Evolutionary conservation across 345 rosid species (phyloP).

Genomic region (Salix dunnii): DNA sequence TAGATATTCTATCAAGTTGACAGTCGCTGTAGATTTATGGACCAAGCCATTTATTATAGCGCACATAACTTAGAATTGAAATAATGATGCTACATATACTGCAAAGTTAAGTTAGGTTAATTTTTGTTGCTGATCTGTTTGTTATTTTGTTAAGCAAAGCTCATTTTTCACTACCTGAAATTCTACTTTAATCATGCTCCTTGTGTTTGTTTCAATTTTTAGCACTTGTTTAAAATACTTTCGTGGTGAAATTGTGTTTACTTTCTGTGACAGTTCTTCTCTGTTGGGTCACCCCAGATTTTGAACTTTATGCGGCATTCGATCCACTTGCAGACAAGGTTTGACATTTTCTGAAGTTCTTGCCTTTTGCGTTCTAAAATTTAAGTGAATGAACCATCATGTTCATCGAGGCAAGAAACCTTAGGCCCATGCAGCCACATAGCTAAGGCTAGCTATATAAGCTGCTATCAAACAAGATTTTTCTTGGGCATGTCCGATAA

Average conservation of each 20-base stretch:
- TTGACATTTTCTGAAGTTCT: slow-evolving; percentile 7
- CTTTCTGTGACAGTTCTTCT: slow-evolving; percentile 60
- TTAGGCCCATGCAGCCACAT: background rate
- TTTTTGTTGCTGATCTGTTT: background rate
- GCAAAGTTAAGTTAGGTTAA: background rate
- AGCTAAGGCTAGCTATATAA: background rate
- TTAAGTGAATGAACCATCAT: background rate
- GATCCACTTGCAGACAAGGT: slow-evolving; percentile 99
- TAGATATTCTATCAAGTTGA: background rate
- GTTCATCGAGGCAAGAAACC: background rate
- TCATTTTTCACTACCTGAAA: background rate
- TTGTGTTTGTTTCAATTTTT: background rate
- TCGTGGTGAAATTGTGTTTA: slow-evolving; percentile 1
- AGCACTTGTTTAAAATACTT: background rate
- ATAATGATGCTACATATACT: background rate
- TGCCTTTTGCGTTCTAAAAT: background rate
- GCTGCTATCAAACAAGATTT: background rate
- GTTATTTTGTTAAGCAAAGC: background rate
- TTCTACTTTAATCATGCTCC: background rate
- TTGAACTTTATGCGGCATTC: slow-evolving; percentile 94
- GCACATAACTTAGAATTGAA: background rate
- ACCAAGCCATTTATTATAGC: background rate
- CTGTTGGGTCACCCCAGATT: slow-evolving; percentile 96
- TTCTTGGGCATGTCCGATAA: background rate
- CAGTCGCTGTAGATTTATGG: background rate